Evolutionary conservation across 2,329 filamentous ascomycete species (phyloP), one percentile per base, ranked within the genome.

Genomic region (Proliferodiscus dingleyae): DNA sequence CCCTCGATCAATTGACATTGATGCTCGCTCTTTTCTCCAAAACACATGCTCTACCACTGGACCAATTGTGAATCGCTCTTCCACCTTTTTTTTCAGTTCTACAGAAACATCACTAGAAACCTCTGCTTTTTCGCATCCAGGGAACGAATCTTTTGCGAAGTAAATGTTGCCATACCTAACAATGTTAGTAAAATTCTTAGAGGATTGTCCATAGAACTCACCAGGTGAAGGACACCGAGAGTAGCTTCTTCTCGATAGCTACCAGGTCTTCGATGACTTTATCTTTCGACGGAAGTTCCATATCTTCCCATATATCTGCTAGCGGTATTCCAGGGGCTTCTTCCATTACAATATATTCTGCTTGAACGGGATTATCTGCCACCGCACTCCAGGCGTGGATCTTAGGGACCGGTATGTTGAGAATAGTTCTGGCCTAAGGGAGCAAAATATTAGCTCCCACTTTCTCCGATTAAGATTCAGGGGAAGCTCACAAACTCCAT

Each of bases 291-390:
- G 47, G 37, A 40, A 62, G 28, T 18, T 51, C 47, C 44, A 63
- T 56, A 6, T 55, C 49, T 24, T 60, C 45, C 65, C 64, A 68
- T 29, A 59, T 24, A 16, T 55, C 46, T 5, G 13, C 47, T 39
- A 68, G 54, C 44, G 53, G 53, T 28, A 40, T 61, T n/a, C 66
- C 62, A 49, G 44, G 24, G 10, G 58, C 63, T 52, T 66, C 61
- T 45, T 67, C 66, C 61, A 66, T 66, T 30, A 69, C 63, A 38
- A 68, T 67, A 44, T 69, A 68, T 48, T 67, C 57, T 13, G 59
- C 54, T 51, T 49, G 52, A 24, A 60, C 59, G 16, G 53, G 53
- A 47, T 63, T 58, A 9, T 55, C 38, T 37, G 49, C 26, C 7
- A 28, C 41, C 29, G 54, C 50, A 22, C 45, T 51, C 51, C 53